phyloP scores from a whole-genome alignment of 768 basidiomycete genomes.

The Megacollybia marginata region DNA sequence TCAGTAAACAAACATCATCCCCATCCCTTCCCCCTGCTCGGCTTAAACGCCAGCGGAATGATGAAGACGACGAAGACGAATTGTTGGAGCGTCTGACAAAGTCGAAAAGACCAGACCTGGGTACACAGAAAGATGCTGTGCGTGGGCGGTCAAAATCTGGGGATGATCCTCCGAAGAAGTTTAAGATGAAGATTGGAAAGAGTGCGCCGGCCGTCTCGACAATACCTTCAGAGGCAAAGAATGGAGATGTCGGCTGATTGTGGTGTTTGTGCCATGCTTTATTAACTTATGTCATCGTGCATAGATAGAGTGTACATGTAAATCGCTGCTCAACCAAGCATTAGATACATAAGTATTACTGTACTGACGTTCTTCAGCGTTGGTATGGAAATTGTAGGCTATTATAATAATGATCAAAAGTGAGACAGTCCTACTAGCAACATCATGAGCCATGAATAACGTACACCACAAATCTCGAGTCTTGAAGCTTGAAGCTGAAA shows the following conservation, averaged over 20 bases:
- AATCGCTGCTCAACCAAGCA: too few species aligned
- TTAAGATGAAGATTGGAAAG: conserved; percentile 68
- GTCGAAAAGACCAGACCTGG: conserved; percentile 46
- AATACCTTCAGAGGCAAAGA: conserved; percentile 43
- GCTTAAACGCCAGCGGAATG: conserved; percentile 62
- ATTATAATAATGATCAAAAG: too few species aligned
- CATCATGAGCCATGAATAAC: too few species aligned
- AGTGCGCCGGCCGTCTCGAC: conserved; percentile 24
- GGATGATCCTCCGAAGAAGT: conserved; percentile 57
- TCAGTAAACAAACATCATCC: conserved; percentile 52
- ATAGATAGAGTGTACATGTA: too few species aligned
- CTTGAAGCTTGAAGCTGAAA: too few species aligned
- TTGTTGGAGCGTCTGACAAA: conserved; percentile 60
- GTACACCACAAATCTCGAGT: too few species aligned
- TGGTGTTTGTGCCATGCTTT: too few species aligned
- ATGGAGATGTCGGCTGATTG: conserved; percentile 64
- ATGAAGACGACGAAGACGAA: conserved; percentile 71
- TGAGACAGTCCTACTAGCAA: too few species aligned
- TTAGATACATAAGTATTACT: too few species aligned
- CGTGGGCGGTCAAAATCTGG: conserved; percentile 28
- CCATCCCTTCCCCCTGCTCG: conserved; percentile 39
- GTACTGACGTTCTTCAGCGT: too few species aligned
- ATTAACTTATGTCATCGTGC: too few species aligned
- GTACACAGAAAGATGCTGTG: conserved; percentile 32
- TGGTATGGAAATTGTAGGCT: too few species aligned